Base-by-base conservation (phyloP, 2,329 filamentous ascomycete genomes). In the Paraphoma chrysanthemicola region DNA sequence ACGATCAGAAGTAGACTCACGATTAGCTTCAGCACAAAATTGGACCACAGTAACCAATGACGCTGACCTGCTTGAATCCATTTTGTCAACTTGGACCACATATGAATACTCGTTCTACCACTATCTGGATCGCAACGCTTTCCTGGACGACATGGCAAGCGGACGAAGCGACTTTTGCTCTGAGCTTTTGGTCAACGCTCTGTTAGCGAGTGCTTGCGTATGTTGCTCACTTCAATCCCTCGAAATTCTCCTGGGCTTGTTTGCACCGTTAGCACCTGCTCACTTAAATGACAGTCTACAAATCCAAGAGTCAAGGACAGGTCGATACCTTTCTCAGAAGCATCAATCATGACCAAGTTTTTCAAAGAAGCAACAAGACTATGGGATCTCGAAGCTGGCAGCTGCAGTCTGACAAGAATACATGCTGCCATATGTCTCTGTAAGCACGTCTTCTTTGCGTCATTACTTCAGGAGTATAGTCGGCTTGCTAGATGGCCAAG, bases 161-260 rank as follows among this genome's bases (percentile, higher is more conserved):
- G 59, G 67, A 0, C 52, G 61, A 17, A 60, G 52, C 6, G 63
- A 68, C 33, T 74, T 72, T 44, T 74, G 71, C 48, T 74, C 71
- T 5, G 54, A 65, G 23, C 60, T 74, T 12, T 62, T 74, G 8
- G 68, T 74, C 8, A 72, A 74, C 51, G 63, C 65, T 11, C 17
- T 74, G 12, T 53, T 74, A n/a, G 69, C 67, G 45, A 67, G 65
- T 29, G 71, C 68, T 49, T 64, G 68, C 54, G 71, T 74, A 62
- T 57, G 71, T 69, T 28, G 5, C 28, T 6, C 31, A 11, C 33
- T 28, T 4, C 23, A 23, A 23, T 23, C 23, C 23, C 23, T 23
- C 23, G 5, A 23, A 23, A 23, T 23, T 23, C 23, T 23, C 5
- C 23, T 23, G 23, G 23, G 23, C 23, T 23, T 23, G 23, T 23